Percentiles rank a stretch among this genome's conserved stretches.
Evolutionary conservation across 2,329 filamentous ascomycete genomes (phyloP).

Genomic region (Nigrospora sphaerica): DNA sequence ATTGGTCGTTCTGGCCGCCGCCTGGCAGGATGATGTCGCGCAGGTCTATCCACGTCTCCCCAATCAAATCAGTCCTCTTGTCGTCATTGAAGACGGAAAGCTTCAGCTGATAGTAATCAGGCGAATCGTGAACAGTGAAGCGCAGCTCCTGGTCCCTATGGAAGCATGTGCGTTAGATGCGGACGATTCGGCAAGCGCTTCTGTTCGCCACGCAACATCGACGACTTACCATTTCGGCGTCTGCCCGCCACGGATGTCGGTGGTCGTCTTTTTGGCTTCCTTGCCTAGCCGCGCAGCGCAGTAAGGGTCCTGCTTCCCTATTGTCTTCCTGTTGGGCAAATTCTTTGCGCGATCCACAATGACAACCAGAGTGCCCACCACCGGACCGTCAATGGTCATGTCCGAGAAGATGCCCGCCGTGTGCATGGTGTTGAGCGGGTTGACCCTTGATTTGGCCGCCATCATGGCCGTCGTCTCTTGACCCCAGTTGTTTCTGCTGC

Average conservation of each 20-base stretch:
- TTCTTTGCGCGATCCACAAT: constrained; percentile 96
- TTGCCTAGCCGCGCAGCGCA: constrained; percentile 91
- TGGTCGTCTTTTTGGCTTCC: constrained; percentile 94
- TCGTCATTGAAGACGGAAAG: constrained; percentile 97
- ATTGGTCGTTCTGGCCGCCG: constrained; percentile 88
- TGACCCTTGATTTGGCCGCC: constrained; percentile 45
- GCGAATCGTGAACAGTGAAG: constrained; percentile 91
- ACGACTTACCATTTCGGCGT: constrained; percentile 81
- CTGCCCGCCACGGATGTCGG: constrained; percentile 88
- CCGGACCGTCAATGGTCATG: constrained; percentile 85
- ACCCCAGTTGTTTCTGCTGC: too few relatives aligned
- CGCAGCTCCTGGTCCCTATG: constrained; percentile 93
- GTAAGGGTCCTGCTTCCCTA: constrained; percentile 98
- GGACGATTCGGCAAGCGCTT: not conserved
- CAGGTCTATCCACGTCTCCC: constrained; percentile 85
- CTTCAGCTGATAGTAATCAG: constrained; percentile 94
- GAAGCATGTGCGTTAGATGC: not conserved
- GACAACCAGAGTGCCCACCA: constrained; percentile 87
- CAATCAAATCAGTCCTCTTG: constrained; percentile 94
- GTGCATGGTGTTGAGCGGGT: constrained; percentile 59
- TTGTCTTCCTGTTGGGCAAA: constrained; percentile 89
- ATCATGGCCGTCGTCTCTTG: constrained; percentile 23
- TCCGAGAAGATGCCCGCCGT: constrained; percentile 92
- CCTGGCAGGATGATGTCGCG: constrained; percentile 74
- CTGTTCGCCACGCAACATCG: not conserved